A percentile compares a stretch with the other conserved stretches of the same genome.
Conservation (phyloP, 2,329 filamentous ascomycete species). For the Cadophora luteo-olivacea region DNA sequence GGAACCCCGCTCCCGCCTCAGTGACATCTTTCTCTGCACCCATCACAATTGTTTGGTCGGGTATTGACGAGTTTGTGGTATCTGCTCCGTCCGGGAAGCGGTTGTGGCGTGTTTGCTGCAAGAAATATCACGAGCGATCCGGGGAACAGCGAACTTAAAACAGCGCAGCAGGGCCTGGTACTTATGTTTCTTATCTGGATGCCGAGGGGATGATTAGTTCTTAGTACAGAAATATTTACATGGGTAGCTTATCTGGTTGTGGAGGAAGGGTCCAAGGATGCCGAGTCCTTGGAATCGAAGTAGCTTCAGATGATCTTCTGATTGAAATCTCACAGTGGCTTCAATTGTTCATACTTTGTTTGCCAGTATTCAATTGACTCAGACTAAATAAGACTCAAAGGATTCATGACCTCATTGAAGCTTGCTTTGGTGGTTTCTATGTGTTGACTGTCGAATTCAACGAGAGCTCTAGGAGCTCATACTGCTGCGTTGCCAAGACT, state of each 20-base stretch:
- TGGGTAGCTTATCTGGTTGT: background rate
- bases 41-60: background rate
- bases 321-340: background rate
- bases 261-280: constrained; percentile 4
- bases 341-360: background rate
- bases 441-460: too few species aligned
- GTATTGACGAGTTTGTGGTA: background rate
- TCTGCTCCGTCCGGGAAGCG: background rate
- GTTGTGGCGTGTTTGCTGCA: background rate
- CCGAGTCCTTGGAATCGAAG: background rate
- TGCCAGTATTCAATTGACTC: background rate
- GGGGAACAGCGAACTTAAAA: background rate
- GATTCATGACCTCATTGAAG: background rate
- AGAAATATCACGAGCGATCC: background rate
- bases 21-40: constrained; percentile 9
- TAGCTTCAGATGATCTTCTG: background rate
- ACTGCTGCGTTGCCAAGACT: background rate
- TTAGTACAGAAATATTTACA: background rate
- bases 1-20: background rate
- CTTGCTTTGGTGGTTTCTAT: too few species aligned
- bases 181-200: constrained; percentile 14
- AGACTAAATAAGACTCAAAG: background rate
- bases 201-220: background rate
- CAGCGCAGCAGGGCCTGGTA: background rate
- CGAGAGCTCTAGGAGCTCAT: background rate